Conservation (phyloP, 768 basidiomycete species). For the Mycena amicta region DNA sequence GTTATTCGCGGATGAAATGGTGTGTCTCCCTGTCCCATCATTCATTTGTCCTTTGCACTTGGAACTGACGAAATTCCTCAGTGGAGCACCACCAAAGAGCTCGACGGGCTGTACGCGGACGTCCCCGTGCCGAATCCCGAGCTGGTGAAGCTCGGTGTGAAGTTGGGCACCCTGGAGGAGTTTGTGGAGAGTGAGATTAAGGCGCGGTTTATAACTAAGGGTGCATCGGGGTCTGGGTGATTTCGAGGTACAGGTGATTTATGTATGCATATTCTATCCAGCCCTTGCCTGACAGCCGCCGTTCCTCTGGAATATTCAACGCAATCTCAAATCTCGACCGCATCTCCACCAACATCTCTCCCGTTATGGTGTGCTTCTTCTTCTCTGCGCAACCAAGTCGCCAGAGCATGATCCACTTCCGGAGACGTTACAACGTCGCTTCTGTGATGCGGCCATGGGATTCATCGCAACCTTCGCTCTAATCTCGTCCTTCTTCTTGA, state of each 20-base stretch:
- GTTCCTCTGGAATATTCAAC: constrained; percentile 30
- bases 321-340: constrained; percentile 26
- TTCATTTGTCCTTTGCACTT: too few relatives aligned
- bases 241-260: too few relatives aligned
- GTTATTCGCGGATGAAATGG: constrained; percentile 9
- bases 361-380: constrained; percentile 27
- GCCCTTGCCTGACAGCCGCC: constrained; percentile 22
- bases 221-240: too few relatives aligned
- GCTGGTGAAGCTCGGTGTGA: background rate
- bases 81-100: too few relatives aligned
- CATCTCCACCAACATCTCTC: constrained; percentile 31
- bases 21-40: constrained; percentile 3
- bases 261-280: constrained; percentile 31
- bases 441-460: constrained; percentile 31
- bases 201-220: too few relatives aligned
- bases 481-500: constrained; percentile 12
- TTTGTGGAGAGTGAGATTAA: background rate
- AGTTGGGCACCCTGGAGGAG: background rate
- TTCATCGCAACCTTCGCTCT: constrained; percentile 12
- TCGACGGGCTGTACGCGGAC: background rate
- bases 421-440: constrained; percentile 36
- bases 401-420: constrained; percentile 35
- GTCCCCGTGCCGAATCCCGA: background rate
- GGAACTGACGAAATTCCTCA: too few relatives aligned
- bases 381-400: constrained; percentile 36